Evolutionary conservation across 75 land plant genomes (phyloP).

Genomic region (Pinus tabuliformis): DNA sequence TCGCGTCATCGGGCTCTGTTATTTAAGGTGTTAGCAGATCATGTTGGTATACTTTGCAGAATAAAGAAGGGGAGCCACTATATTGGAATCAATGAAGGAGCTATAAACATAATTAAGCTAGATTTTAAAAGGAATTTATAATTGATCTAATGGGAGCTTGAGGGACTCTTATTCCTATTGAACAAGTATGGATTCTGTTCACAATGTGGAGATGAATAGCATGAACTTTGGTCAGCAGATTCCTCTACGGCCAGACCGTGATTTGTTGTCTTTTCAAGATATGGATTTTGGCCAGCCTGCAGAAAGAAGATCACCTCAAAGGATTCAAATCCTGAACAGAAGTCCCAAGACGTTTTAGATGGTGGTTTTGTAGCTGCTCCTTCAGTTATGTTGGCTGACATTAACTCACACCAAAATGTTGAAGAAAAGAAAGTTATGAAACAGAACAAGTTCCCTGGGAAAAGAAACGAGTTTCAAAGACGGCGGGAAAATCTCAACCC

Average conservation of each 20-base stretch:
- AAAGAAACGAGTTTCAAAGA: conserved; percentile 29
- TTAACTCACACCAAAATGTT: conserved; percentile 52
- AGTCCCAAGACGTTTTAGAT: conserved; percentile 35
- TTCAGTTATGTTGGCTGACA: conserved; percentile 60
- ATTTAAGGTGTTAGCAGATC: conserved; percentile 50
- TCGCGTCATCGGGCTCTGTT: conserved; percentile 85
- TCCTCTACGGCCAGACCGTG: conserved; percentile 11
- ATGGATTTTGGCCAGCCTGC: conserved; percentile 12
- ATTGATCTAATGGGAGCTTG: conserved; percentile 90
- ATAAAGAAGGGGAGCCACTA: too few species aligned
- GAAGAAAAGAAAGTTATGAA: conserved; percentile 24
- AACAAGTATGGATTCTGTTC: conserved; percentile 41
- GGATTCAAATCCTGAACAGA: conserved; percentile 46
- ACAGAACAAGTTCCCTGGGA: conserved; percentile 20
- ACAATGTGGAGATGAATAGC: conserved; percentile 15
- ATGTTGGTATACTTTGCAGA: too few species aligned
- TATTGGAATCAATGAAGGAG: too few species aligned
- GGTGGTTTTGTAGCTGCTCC: conserved; percentile 19
- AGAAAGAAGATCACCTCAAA: conserved; percentile 30
- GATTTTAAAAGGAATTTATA: conserved; percentile 44
- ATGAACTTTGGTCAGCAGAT: conserved; percentile 7
- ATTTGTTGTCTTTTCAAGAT: conserved; percentile 23
- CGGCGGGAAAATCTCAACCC: conserved; percentile 28
- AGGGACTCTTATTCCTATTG: conserved; percentile 75
- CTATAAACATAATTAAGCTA: too few species aligned